Conservation (phyloP, 768 basidiomycete genomes). For the Nidula microcarpa region DNA sequence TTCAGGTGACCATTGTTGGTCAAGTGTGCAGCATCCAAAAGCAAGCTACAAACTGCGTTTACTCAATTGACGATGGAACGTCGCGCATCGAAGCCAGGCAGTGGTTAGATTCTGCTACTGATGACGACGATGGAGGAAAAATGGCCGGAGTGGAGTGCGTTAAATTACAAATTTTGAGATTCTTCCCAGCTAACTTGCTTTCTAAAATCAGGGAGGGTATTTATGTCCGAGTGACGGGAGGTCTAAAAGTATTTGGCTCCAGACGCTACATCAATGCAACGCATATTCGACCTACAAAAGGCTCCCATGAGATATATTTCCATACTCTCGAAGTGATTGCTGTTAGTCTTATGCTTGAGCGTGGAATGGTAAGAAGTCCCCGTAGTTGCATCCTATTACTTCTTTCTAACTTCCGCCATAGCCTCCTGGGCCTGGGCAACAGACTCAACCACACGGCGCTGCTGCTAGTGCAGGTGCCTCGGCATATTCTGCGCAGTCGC, state of each 20-base stretch:
- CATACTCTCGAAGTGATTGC: conserved; percentile 77
- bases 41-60: conserved; percentile 75
- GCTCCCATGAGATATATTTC: conserved; percentile 77
- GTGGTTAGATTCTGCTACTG: conserved; percentile 75
- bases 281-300: conserved; percentile 64
- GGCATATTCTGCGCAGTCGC: conserved; percentile 37
- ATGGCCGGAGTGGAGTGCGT: conserved; percentile 45
- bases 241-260: conserved; percentile 75
- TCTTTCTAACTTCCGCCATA: conserved; percentile 9
- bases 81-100: conserved; percentile 64
- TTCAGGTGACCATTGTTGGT: conserved; percentile 70
- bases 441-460: conserved; percentile 8
- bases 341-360: conserved; percentile 61
- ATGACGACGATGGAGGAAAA: conserved; percentile 50
- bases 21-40: conserved; percentile 64
- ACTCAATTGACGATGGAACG: conserved; percentile 3
- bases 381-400: neutral
- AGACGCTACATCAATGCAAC: conserved; percentile 81
- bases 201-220: conserved; percentile 53
- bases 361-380: conserved; percentile 51
- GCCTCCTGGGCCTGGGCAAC: conserved; percentile 29
- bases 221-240: conserved; percentile 80
- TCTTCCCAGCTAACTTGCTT: conserved; percentile 1
- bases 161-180: neutral
- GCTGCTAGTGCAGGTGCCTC: conserved; percentile 18